These are phyloP conservation scores for Puya raimondii DNA, from an alignment of 176 grass and related monocot species.

Conservation along the genomic window DNA sequence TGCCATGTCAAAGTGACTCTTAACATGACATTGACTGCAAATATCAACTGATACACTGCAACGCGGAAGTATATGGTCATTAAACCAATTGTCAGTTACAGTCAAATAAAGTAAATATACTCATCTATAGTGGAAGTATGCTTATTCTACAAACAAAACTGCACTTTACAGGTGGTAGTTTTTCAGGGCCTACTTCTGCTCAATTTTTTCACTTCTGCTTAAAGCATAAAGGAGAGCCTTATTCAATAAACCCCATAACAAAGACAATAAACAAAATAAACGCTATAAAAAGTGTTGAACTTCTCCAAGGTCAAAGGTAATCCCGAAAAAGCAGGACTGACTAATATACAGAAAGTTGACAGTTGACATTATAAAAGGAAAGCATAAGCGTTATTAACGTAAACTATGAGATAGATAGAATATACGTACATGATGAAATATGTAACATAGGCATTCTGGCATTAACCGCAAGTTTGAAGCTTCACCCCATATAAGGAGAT, in stretches of 20 bases:
- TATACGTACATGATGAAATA: conserved; percentile 79
- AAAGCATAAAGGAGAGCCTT: background rate
- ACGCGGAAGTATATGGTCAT: no score
- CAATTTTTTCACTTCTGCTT: background rate
- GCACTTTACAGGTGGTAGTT: background rate
- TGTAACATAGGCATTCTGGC: conserved; percentile 94
- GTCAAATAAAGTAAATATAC: no score
- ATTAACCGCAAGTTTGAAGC: conserved; percentile 81
- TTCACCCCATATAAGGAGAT: conserved; percentile 99
- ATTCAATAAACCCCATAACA: background rate
- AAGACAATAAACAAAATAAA: background rate
- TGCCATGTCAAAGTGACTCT: background rate
- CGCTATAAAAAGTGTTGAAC: background rate
- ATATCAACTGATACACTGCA: no score
- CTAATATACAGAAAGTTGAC: background rate
- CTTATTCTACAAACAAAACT: no score
- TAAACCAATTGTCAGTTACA: no score
- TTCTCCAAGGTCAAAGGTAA: background rate
- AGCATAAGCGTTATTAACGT: background rate
- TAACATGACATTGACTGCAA: background rate
- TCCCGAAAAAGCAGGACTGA: background rate
- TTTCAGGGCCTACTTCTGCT: background rate
- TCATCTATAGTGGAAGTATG: no score
- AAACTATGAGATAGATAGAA: background rate
- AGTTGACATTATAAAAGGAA: background rate